Conservation (phyloP, 768 basidiomycete genomes). For the Infundibulicybe gibba region DNA sequence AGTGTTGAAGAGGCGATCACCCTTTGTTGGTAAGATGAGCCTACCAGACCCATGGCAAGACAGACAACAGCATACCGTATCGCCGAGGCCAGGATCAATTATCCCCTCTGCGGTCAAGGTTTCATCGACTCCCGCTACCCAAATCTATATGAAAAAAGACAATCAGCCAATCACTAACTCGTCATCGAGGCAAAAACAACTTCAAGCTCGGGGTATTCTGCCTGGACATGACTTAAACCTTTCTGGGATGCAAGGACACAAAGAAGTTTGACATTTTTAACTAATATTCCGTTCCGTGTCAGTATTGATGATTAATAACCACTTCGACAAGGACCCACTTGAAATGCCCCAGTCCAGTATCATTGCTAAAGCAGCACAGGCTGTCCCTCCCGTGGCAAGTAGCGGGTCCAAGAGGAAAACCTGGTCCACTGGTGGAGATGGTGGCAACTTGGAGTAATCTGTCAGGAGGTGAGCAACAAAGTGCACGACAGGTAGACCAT, state of each 20-base stretch:
- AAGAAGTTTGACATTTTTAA: constrained; percentile 71
- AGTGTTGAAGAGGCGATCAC: constrained; percentile 84
- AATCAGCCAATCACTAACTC: neutral
- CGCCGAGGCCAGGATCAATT: constrained; percentile 88
- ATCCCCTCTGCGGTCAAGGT: constrained; percentile 70
- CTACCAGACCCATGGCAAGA: neutral
- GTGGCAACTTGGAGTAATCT: constrained; percentile 92
- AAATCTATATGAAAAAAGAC: constrained; percentile 55
- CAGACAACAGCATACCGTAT: constrained; percentile 57
- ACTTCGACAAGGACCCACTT: constrained; percentile 32
- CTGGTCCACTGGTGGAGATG: constrained; percentile 68
- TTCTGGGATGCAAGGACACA: constrained; percentile 75
- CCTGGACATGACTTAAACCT: constrained; percentile 66
- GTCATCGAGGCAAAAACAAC: constrained; percentile 27
- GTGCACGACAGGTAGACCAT: neutral
- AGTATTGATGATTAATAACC: constrained; percentile 1
- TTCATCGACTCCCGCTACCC: constrained; percentile 80
- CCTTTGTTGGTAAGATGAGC: constrained; percentile 40
- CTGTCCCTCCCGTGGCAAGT: constrained; percentile 93
- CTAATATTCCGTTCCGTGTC: neutral
- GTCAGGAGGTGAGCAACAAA: neutral
- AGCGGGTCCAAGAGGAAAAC: constrained; percentile 91
- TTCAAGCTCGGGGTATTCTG: constrained; percentile 76
- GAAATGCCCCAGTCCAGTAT: constrained; percentile 80
- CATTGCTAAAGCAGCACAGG: constrained; percentile 84